Conservation (phyloP, 2,329 filamentous ascomycete species). For the Apiospora marii region DNA sequence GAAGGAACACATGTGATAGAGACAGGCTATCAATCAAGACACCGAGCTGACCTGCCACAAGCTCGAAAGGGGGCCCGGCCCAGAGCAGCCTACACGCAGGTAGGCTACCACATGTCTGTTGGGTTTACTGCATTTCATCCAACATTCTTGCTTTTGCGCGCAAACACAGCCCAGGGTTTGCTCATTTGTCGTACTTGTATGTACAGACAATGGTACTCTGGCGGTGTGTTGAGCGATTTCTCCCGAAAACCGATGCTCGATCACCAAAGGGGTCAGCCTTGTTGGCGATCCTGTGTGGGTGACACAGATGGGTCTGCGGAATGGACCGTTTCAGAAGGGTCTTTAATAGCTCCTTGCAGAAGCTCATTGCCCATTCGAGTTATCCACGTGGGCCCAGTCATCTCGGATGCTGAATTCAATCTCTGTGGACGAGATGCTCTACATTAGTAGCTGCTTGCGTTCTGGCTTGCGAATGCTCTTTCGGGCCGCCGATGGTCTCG, state of each 20-base stretch:
- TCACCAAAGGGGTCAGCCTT: slow-evolving; percentile 23
- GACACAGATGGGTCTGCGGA: slow-evolving; percentile 18
- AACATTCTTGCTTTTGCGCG: background rate
- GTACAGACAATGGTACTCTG: background rate
- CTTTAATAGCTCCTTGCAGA: slow-evolving; percentile 12
- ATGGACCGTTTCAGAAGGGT: slow-evolving; percentile 25
- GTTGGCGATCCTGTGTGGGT: slow-evolving; percentile 19
- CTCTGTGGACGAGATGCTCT: background rate
- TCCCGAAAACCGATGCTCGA: slow-evolving; percentile 14
- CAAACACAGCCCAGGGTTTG: background rate
- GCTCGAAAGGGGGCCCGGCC: background rate
- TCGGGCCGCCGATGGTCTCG: slow-evolving; percentile 5
- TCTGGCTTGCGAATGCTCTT: background rate
- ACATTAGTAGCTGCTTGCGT: background rate
- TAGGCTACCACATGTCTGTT: background rate
- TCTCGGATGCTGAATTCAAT: slow-evolving; percentile 1
- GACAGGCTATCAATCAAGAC: background rate
- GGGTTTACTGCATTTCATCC: background rate
- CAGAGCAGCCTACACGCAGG: too few species aligned
- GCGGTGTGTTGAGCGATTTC: slow-evolving; percentile 21
- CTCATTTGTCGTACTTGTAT: background rate
- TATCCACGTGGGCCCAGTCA: slow-evolving; percentile 6
- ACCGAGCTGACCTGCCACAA: background rate
- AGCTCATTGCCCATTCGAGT: background rate
- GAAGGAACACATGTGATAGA: background rate